Percentiles rank a stretch among this genome's conserved stretches.
Evolutionary conservation across 805 yeast species (phyloP).

Genomic region (Lachancea fermentati): DNA sequence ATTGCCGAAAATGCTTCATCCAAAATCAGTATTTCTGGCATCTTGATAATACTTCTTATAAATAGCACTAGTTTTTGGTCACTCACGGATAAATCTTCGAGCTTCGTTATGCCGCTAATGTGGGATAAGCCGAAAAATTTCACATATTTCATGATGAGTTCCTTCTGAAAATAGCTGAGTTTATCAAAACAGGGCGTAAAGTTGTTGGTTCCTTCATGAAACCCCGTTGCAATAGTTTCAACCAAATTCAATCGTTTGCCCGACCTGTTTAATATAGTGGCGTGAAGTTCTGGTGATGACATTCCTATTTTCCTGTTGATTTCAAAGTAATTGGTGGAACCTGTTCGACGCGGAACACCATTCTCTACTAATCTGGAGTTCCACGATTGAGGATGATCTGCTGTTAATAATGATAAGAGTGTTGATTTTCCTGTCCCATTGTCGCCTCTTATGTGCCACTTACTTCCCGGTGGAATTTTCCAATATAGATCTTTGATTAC

Average conservation of each 20-base stretch:
- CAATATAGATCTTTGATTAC: slow-evolving; percentile 59
- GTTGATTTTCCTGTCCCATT: slow-evolving; percentile 96
- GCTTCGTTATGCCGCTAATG: slow-evolving; percentile 33
- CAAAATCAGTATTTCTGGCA: slow-evolving; percentile 71
- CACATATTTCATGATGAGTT: slow-evolving; percentile 41
- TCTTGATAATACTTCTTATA: slow-evolving; percentile 68
- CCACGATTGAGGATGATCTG: slow-evolving; percentile 98
- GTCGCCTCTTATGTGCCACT: slow-evolving; percentile 84
- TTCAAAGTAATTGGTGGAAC: slow-evolving; percentile 68
- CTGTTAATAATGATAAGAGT: slow-evolving; percentile 71
- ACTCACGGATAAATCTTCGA: slow-evolving; percentile 55
- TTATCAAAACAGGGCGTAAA: slow-evolving; percentile 42
- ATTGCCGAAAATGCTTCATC: slow-evolving; percentile 94
- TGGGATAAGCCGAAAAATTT: slow-evolving; percentile 39
- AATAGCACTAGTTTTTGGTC: slow-evolving; percentile 76
- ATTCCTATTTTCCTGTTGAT: slow-evolving; percentile 77
- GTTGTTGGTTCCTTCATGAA: slow-evolving; percentile 52
- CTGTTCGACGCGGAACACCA: slow-evolving; percentile 57
- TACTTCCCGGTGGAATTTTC: slow-evolving; percentile 64
- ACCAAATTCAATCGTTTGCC: slow-evolving; percentile 40
- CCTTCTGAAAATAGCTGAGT: slow-evolving; percentile 29
- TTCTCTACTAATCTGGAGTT: slow-evolving; percentile 64
- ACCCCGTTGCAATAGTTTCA: slow-evolving; percentile 68
- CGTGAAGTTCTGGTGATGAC: slow-evolving; percentile 88
- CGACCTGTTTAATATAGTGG: slow-evolving; percentile 57